Base-by-base conservation (phyloP, 108 stramenopile genomes). In the Pseudonitzschia multiseries region DNA sequence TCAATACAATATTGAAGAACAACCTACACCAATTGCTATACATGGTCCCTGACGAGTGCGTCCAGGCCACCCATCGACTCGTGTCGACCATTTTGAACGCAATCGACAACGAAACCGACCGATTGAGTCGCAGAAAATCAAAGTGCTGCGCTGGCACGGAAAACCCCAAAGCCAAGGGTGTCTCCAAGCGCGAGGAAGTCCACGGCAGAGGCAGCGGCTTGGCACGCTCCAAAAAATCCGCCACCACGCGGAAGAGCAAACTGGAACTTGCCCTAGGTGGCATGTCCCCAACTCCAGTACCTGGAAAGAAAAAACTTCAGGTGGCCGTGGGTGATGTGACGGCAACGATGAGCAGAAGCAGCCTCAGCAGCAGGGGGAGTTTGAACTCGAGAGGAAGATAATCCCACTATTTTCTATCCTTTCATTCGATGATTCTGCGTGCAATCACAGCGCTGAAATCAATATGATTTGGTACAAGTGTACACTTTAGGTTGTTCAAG, bases 1-100 rank as follows among this genome's bases (percentile, higher is more conserved):
- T 62, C 61, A 62, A 62, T 8, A 62, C n/a, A 41, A 41, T 62
- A 13, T 8, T 62, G 21, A n/a, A 31, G 33, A 62, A 33, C n/a
- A 62, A 62, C 20, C 29, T 62, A 14, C 10, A 12, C 36, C 61
- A 62, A 17, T 29, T 62, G 33, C 33, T 69, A 10, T 31, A 9
- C 10, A 52, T 18, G 28, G 21, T 40, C 24, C 22, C 26, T 10
- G 50, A 40, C 3, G 5, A 18, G 27, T 69, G 3, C 48, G 18
- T 51, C 28, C 9, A 8, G 50, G 27, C 10, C 54, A 8, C 52
- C 17, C 21, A 69, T 33, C 29, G 26, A 18, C 68, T 52, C 3
- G 1, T 54, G 1, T 36, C 31, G 52, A 57, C 8, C 8, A 31
- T 31, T 6, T 31, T 0, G 24, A 4, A 26, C 24, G 13, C 54